A percentile compares a stretch with the other conserved stretches of the same genome.
These are phyloP conservation scores for Sporothrix curviconia DNA, from an alignment of 2,329 filamentous ascomycete genomes.

Conservation along the genomic window DNA sequence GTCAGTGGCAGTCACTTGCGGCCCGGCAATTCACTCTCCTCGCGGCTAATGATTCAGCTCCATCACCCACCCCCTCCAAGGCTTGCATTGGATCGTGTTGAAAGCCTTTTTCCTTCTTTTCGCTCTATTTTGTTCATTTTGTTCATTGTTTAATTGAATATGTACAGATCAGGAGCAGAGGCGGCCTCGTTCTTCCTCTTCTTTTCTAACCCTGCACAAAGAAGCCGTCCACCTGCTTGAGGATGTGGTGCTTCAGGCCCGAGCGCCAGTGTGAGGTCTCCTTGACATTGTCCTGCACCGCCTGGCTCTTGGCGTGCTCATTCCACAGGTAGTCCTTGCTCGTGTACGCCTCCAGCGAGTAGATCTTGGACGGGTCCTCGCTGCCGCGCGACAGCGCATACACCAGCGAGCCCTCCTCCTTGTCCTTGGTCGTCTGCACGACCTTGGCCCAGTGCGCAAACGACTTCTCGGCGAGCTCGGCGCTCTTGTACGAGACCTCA, in stretches of 20 bases:
- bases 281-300: conserved; percentile 23
- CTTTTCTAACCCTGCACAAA: no score
- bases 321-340: conserved; percentile 24
- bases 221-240: conserved; percentile 23
- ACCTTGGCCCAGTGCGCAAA: conserved; percentile 26
- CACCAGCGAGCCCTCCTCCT: conserved; percentile 23
- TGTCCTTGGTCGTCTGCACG: conserved; percentile 19
- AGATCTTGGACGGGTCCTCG: conserved; percentile 20
- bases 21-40: neutral
- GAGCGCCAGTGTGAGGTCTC: conserved; percentile 23
- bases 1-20: no score
- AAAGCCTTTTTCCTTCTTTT: neutral
- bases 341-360: conserved; percentile 25
- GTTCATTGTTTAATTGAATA: neutral
- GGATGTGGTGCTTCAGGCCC: conserved; percentile 21
- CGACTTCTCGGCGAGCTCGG: conserved; percentile 18
- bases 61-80: neutral
- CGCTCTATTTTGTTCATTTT: neutral
- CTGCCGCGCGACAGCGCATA: conserved; percentile 24
- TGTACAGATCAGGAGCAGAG: neutral
- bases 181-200: neutral
- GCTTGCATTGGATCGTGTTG: no score
- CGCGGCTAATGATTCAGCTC: neutral
- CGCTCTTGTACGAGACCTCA: conserved; percentile 25
- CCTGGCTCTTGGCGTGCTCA: conserved; percentile 25